A percentile compares a stretch with the other conserved stretches of the same genome.
Evolutionary conservation across 1,284 basidiomycete species (phyloP).

Genomic region (Pulveroboletus sp.): DNA sequence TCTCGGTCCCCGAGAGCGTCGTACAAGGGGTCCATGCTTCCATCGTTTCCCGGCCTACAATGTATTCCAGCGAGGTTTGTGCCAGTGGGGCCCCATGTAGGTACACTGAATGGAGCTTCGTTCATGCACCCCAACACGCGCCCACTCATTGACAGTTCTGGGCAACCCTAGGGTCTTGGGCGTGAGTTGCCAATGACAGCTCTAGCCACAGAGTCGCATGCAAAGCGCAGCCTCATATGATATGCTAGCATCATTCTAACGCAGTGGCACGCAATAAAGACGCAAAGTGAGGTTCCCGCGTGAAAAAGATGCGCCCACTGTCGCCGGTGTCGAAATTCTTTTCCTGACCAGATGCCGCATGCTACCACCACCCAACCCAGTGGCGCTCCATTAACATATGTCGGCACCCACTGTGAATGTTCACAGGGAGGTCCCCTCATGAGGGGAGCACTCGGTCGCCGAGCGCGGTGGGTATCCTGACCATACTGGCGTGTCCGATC

Average conservation of each 20-base stretch:
- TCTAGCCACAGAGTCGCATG: not conserved
- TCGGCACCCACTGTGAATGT: too few species aligned
- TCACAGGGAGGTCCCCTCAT: too few species aligned
- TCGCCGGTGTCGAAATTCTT: too few species aligned
- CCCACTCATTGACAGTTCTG: not conserved
- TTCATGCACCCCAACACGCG: not conserved
- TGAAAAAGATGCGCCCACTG: not conserved
- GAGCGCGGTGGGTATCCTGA: not conserved
- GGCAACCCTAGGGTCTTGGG: not conserved
- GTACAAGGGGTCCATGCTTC: not conserved
- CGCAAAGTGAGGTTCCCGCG: conserved; percentile 1
- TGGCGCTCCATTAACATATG: too few species aligned
- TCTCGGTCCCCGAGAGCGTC: conserved; percentile 1
- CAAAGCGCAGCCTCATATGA: not conserved
- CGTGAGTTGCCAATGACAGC: conserved; percentile 2
- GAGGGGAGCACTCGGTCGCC: too few species aligned
- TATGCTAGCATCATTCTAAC: not conserved
- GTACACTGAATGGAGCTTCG: not conserved
- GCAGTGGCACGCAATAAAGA: not conserved
- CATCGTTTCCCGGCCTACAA: too few species aligned
- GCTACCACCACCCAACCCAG: too few species aligned
- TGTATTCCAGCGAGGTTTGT: conserved; percentile 14
- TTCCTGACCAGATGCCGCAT: too few species aligned
- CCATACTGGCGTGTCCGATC: not conserved
- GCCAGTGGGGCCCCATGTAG: not conserved